Conservation (phyloP, 2,329 filamentous ascomycete genomes). For the Diaporthe ilicicola region DNA sequence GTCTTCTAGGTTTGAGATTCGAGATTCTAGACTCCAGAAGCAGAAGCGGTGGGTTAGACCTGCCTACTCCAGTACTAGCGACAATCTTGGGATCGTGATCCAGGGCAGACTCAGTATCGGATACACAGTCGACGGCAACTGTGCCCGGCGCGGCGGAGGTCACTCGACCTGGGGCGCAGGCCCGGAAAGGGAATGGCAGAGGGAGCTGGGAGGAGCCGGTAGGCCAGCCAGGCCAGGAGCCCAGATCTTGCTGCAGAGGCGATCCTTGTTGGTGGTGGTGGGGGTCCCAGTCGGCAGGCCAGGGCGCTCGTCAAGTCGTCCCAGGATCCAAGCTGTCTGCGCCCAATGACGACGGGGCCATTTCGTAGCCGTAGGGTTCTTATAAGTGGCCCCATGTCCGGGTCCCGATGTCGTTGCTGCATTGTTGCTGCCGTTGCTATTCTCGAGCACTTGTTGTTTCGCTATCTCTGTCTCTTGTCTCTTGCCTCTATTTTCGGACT, state of each 20-base stretch:
- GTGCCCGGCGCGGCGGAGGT: constrained; percentile 8
- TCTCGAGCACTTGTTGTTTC: constrained; percentile 12
- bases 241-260: constrained; percentile 21
- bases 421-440: constrained; percentile 2
- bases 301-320: neutral
- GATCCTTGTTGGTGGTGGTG: constrained; percentile 25
- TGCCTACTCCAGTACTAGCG: constrained; percentile 9
- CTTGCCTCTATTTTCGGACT: neutral
- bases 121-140: neutral
- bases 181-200: constrained; percentile 3
- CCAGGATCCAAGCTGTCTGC: constrained; percentile 18
- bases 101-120: neutral
- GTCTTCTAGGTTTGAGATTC: neutral
- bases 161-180: constrained; percentile 23
- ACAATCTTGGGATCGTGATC: constrained; percentile 23
- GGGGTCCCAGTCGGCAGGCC: constrained; percentile 9
- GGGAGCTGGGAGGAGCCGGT: neutral
- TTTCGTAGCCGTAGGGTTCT: constrained; percentile 18
- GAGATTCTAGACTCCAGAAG: neutral
- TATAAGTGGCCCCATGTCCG: constrained; percentile 24
- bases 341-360: constrained; percentile 32
- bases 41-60: constrained; percentile 6
- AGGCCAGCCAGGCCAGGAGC: neutral
- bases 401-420: constrained; percentile 7
- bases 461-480: neutral